Evolutionary conservation across 208 protist species (phyloP).

Genomic region (Willaertia magna): DNA sequence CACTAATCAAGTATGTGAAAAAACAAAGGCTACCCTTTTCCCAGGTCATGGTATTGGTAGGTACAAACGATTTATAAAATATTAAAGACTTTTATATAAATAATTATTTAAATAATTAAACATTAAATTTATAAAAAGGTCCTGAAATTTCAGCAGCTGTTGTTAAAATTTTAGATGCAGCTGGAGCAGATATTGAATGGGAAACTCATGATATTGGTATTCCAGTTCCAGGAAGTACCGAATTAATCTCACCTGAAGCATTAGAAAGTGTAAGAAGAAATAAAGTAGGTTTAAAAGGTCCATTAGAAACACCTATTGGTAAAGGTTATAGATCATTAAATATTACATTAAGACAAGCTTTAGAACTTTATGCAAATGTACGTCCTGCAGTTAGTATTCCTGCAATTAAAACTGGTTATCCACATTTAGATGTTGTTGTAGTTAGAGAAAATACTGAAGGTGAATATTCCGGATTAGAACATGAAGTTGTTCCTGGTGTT

Average conservation of each 20-base stretch:
- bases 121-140: no score
- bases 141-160: slow-evolving; percentile 13
- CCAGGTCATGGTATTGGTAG: not conserved
- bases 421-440: slow-evolving; percentile 47
- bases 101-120: no score
- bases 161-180: slow-evolving; percentile 8
- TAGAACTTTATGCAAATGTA: slow-evolving; percentile 24
- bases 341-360: slow-evolving; percentile 17
- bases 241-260: not conserved
- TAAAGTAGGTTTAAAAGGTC: not conserved
- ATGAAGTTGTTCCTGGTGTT: slow-evolving; percentile 31
- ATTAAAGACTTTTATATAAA: no score
- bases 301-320: slow-evolving; percentile 15
- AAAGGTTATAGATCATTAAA: slow-evolving; percentile 14
- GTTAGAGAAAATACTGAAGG: slow-evolving; percentile 66
- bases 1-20: not conserved
- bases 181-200: slow-evolving; percentile 5
- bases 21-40: not conserved
- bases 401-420: not conserved
- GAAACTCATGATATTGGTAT: not conserved
- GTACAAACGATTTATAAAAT: no score
- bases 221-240: not conserved
- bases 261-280: not conserved
- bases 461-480: slow-evolving; percentile 53
- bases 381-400: not conserved